Percentiles rank a stretch among this genome's conserved stretches.
These are phyloP conservation scores for Pistacia vera DNA, from an alignment of 345 rosid species.

Conservation along the genomic window DNA sequence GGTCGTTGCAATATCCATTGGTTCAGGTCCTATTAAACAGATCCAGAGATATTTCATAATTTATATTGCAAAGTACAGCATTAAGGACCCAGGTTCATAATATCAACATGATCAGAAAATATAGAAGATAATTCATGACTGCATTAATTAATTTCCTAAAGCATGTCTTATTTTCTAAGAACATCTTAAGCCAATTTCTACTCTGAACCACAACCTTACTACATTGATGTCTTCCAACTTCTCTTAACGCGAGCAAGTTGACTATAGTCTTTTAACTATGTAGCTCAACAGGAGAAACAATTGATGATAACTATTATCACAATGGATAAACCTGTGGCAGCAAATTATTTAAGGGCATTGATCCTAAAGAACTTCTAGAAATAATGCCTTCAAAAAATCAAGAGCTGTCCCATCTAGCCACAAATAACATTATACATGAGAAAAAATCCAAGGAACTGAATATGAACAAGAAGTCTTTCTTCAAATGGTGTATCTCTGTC, in stretches of 20 bases:
- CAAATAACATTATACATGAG: background rate
- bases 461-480: background rate
- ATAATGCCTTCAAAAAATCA: background rate
- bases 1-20: conserved; percentile 66
- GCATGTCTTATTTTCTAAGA: too few species aligned
- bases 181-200: too few species aligned
- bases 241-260: too few species aligned
- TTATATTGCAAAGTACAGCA: background rate
- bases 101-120: background rate
- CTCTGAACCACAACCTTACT: too few species aligned
- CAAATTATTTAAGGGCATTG: background rate
- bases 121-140: background rate
- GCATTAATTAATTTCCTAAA: background rate
- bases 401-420: background rate
- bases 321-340: background rate
- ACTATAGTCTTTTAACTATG: too few species aligned
- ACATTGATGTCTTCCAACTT: too few species aligned
- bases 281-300: too few species aligned
- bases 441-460: background rate
- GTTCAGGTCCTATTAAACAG: conserved; percentile 57
- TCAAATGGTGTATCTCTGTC: background rate
- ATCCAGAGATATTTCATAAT: background rate
- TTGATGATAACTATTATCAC: too few species aligned
- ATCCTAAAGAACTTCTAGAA: background rate
- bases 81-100: background rate